A percentile compares a stretch with the other conserved stretches of the same genome.
phyloP scores from a whole-genome alignment of 75 land plant genomes.

The Ceratopteris richardii region DNA sequence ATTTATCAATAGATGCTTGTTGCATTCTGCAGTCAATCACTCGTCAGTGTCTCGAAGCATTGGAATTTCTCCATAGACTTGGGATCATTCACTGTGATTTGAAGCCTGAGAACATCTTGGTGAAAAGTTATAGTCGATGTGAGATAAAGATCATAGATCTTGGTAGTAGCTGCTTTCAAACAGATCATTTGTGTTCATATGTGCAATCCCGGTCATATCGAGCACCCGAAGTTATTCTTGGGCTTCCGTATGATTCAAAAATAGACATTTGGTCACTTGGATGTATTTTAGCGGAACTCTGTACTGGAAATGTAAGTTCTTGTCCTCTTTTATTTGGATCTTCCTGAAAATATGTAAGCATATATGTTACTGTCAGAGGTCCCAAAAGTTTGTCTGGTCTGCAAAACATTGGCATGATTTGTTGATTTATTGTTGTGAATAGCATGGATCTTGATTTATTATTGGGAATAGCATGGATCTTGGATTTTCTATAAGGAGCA shows the following conservation, averaged over 20 bases:
- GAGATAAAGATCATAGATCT: constrained; percentile 96
- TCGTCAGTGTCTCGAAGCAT: constrained; percentile 83
- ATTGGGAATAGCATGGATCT: too few relatives aligned
- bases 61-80: constrained; percentile 73
- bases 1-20: not conserved
- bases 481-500: too few relatives aligned
- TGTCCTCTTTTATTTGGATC: not conserved
- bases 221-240: constrained; percentile 97
- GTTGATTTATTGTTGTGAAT: too few relatives aligned
- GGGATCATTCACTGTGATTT: constrained; percentile 95
- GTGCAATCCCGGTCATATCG: constrained; percentile 98
- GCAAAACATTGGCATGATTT: too few relatives aligned
- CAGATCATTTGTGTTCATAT: constrained; percentile 84
- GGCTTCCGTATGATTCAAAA: constrained; percentile 82
- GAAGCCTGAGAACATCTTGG: constrained; percentile 96
- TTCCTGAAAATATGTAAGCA: too few relatives aligned
- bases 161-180: constrained; percentile 95
- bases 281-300: constrained; percentile 91
- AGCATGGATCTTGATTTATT: too few relatives aligned
- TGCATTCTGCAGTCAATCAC: constrained; percentile 59
- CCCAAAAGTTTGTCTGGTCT: too few relatives aligned
- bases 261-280: constrained; percentile 99
- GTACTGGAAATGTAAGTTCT: constrained; percentile 82
- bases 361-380: too few relatives aligned
- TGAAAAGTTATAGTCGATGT: constrained; percentile 90